Base-by-base conservation (phyloP, 2,329 filamentous ascomycete species). In the Aspergillus pseudoviridinutans region DNA sequence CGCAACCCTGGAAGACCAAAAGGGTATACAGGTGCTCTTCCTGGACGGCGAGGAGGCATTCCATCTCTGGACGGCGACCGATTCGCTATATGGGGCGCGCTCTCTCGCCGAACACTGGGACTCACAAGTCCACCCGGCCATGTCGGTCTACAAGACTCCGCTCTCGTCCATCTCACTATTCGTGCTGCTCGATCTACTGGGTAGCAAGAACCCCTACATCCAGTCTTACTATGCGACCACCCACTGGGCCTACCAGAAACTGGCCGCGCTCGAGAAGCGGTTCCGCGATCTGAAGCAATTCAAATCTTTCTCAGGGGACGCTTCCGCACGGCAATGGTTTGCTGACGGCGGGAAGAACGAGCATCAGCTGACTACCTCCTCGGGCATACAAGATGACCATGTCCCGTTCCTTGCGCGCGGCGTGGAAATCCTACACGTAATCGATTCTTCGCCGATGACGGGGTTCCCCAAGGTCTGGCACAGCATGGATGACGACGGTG, bases 21-120 rank as follows among this genome's bases (percentile, higher is more conserved):
- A 86, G 68, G 93, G 93, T 0, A 82, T 99, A 35, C 94, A 97
- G 78, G 89, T 99, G 28, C 64, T 99, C 28, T 82, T 99, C 55
- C 76, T 99, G 7, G 94, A 99, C 68, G 94, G 94, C 4, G 94
- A 99, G 76, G 94, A 99, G 74, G 92, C 94, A 0, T 99, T 96
- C 74, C 77, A 84, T 24, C 74, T 74, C 0, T 99, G 94, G 94
- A 89, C 86, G 0, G 84, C 84, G 38, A 84, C 81, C 0, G 94
- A 99, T 73, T 95, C 90, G 4, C 77, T 97, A 4, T 99, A 99
- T 67, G 94, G 94, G 2, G 85, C 93, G 20, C 85, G 91, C 66
- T 82, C 92, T 2, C 81, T 99, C 22, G 93, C 94, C 9, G 85
- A 89, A 63, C 78, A 85, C 49, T 97, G 94, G 94, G 91, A 95